Conservation (phyloP, 441 rosid species). For the Biscutella laevigata region DNA sequence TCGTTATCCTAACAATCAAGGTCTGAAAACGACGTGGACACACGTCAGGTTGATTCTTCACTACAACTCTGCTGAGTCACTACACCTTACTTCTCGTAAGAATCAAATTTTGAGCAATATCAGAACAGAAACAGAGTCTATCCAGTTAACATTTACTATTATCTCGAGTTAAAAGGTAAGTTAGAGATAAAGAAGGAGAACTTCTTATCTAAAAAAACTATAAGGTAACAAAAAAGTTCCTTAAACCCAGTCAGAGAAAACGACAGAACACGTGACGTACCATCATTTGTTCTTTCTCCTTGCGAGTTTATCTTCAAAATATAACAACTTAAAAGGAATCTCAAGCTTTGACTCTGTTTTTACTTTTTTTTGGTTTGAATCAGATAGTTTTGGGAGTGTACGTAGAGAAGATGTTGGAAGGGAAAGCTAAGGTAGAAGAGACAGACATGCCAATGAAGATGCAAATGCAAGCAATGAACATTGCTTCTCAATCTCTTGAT, state of each 20-base stretch:
- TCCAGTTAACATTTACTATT: background rate
- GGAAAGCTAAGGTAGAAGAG: slow-evolving; percentile 73
- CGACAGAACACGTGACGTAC: background rate
- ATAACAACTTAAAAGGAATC: background rate
- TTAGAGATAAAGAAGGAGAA: background rate
- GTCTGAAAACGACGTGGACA: slow-evolving; percentile 19
- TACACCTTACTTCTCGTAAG: background rate
- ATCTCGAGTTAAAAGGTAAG: background rate
- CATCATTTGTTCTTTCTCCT: background rate
- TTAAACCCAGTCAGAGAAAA: background rate
- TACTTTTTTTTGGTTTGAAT: background rate
- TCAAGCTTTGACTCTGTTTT: too few relatives aligned
- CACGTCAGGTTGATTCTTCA: slow-evolving; percentile 11
- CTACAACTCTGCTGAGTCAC: slow-evolving; percentile 14
- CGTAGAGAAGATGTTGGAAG: slow-evolving; percentile 78
- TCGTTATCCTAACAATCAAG: slow-evolving; percentile 16
- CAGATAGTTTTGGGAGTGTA: background rate
- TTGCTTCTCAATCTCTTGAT: slow-evolving; percentile 77
- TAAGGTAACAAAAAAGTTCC: background rate
- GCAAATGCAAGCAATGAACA: slow-evolving; percentile 76
- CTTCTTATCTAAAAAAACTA: too few relatives aligned
- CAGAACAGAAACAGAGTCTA: background rate
- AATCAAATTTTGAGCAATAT: too few relatives aligned
- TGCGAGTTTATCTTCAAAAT: background rate
- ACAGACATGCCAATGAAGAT: slow-evolving; percentile 84